Percentiles rank a stretch among this genome's conserved stretches.
phyloP scores from a whole-genome alignment of 257 asterid species.

The Schizonepeta tenuifolia region DNA sequence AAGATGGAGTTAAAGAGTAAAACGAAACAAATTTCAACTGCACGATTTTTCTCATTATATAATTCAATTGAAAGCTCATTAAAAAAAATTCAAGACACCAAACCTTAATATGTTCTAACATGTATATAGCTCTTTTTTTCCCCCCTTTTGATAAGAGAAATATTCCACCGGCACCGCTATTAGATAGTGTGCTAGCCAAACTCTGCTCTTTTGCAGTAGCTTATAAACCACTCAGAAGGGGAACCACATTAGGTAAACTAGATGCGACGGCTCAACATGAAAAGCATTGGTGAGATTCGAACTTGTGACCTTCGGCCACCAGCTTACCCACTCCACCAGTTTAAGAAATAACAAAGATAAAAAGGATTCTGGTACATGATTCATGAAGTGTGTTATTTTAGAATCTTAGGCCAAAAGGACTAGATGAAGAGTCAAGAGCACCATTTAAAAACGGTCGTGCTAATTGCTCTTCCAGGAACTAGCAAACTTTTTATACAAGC shows the following conservation, averaged over 20 bases:
- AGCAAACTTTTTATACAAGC: constrained; percentile 10
- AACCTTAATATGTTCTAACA: not conserved
- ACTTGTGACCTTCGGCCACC: not conserved
- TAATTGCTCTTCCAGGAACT: not conserved
- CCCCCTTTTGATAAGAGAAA: not conserved
- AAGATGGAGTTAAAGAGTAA: constrained; percentile 1
- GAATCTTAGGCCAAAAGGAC: constrained; percentile 10
- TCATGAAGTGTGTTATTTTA: not conserved
- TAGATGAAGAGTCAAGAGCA: constrained; percentile 1
- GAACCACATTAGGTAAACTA: not conserved
- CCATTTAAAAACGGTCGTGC: constrained; percentile 5
- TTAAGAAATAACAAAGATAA: not conserved
- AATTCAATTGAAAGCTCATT: constrained; percentile 13
- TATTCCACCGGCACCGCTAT: not conserved
- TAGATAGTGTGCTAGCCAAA: not conserved
- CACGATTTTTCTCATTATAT: not conserved
- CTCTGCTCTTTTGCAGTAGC: not conserved
- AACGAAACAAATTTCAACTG: not conserved
- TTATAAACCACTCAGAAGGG: not conserved
- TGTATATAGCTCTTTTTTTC: too few relatives aligned
- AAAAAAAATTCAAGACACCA: constrained; percentile 20
- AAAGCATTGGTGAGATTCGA: not conserved
- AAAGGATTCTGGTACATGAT: constrained; percentile 3
- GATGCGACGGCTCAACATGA: not conserved
- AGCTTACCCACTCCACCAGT: not conserved